phyloP scores from a whole-genome alignment of 768 basidiomycete species.

The Kwoniella sp. region DNA sequence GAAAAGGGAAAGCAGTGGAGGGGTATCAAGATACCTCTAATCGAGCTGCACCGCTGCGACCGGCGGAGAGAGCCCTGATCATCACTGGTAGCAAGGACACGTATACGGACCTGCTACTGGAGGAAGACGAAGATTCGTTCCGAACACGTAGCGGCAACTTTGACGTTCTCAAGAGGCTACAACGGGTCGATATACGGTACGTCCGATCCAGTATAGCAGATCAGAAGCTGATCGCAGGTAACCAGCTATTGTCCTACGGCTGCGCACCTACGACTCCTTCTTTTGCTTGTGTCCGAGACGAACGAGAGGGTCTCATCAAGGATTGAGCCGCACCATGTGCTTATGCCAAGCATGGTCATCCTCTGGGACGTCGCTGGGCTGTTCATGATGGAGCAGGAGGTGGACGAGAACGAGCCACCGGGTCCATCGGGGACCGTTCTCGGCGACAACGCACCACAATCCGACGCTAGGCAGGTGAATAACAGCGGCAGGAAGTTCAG shows the following conservation, averaged over 20 bases:
- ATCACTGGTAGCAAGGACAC: constrained; percentile 22
- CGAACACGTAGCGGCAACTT: constrained; percentile 25
- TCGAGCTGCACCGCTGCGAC: neutral
- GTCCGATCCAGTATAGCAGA: neutral
- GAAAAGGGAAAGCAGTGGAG: constrained; percentile 3
- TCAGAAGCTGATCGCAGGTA: neutral
- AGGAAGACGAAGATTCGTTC: constrained; percentile 41
- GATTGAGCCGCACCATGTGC: neutral
- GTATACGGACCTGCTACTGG: constrained; percentile 20
- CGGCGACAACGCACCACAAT: too few relatives aligned
- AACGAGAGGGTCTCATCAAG: neutral
- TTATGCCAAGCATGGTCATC: constrained; percentile 28
- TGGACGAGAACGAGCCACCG: constrained; percentile 28
- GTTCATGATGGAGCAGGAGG: constrained; percentile 28
- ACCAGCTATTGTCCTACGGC: constrained; percentile 33
- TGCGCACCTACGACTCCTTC: constrained; percentile 24
- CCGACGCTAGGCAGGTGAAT: too few relatives aligned
- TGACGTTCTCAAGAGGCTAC: constrained; percentile 17
- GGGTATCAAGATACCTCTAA: neutral
- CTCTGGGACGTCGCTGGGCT: constrained; percentile 33
- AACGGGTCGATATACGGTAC: constrained; percentile 34
- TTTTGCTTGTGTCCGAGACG: constrained; percentile 21
- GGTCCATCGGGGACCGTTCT: too few relatives aligned
- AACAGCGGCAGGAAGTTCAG: constrained; percentile 3
- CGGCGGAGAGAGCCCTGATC: constrained; percentile 20